Evolutionary conservation across 1,139 yeast genomes (phyloP), one percentile per base, ranked within the genome.

Genomic region (Sugiyamaella castrensis): DNA sequence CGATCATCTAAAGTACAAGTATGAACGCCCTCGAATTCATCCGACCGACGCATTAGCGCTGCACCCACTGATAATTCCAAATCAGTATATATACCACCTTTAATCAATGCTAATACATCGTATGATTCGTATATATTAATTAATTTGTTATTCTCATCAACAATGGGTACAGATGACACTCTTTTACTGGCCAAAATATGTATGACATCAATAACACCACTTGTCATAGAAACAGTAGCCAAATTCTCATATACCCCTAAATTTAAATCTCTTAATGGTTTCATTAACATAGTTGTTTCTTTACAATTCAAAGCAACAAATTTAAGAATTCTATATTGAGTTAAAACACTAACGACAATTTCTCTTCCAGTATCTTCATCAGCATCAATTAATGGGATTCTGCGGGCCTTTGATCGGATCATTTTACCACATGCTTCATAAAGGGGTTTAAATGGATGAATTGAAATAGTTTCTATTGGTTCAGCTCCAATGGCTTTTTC

Each of bases 1-100:
- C 94, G 77, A 67, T 94, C 99, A 58, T 82, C 78, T 57, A 82
- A 75, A 0, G 98, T 89, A 70, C 98, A 94, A 0, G 98, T 92
- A 68, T 91, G 91, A 12, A 94, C 98, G 51, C 99, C 98, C 68
- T 92, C 98, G 63, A 92, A 94, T 66, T 92, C 98, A 60, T 91
- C 97, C 8, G 96, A 84, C 64, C 98, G 80, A 67, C 96, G 80
- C 80, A 92, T 81, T 50, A 94, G 75, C 0, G 98, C 98, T 66
- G 92, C 98, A 2, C 98, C 99, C 8, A 94, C 97, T 51, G 94
- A 85, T 57, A 94, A 73, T 40, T 91, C 87, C 56, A 92, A 73
- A 67, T 92, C 98, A 36, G 91, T 87, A 64, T 91, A 89, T 64
- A 88, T 84, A 2, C 98, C 98, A 37, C 97, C 96, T 67, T 91